Base-by-base conservation (phyloP, 805 yeast genomes). In the Clavispora vitiphila region DNA sequence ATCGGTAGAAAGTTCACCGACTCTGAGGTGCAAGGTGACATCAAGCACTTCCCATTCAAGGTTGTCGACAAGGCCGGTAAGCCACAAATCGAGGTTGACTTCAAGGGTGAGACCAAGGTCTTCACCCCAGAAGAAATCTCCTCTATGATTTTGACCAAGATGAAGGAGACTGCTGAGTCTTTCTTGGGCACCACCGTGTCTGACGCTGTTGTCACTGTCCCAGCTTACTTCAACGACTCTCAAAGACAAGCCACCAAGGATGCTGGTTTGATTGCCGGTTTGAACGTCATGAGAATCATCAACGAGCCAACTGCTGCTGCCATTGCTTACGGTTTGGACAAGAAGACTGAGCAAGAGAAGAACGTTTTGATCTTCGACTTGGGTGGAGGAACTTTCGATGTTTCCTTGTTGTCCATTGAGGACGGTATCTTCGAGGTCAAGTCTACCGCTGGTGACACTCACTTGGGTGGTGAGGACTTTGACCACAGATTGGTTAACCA, bases 381-480 rank as follows among this genome's bases (percentile, higher is more conserved):
- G 58, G 74, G 74, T 67, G 74, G 74, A 53, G 74, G 74, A 62
- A 69, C 74, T 51, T 69, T 69, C 60, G 75, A 70, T 67, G 74
- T 69, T 40, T 69, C 75, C 40, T 60, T 69, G 46, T 65, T 69
- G 56, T 65, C 74, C 44, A 69, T 69, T 47, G 74, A 69, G 58
- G 74, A 67, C 50, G 74, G 75, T 66, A 67, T 69, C 52, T 69
- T 69, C 55, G 74, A 69, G 64, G 75, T 69, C 45, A 69, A 69
- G 65, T 56, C 75, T 47, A 69, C 96, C 49, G 88, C 95, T 48
- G 96, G 96, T 83, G 96, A 88, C 67, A 88, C 96, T 49, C 96
- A 88, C 68, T 80, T 88, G 71, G 96, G 96, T 78, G 96, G 96
- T 80, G 96, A 88, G 75, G 96, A 88, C 72, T 88, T 88, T 57